These are phyloP conservation scores for Pisolithus tinctorius DNA, from an alignment of 768 basidiomycete species.

Conservation along the genomic window DNA sequence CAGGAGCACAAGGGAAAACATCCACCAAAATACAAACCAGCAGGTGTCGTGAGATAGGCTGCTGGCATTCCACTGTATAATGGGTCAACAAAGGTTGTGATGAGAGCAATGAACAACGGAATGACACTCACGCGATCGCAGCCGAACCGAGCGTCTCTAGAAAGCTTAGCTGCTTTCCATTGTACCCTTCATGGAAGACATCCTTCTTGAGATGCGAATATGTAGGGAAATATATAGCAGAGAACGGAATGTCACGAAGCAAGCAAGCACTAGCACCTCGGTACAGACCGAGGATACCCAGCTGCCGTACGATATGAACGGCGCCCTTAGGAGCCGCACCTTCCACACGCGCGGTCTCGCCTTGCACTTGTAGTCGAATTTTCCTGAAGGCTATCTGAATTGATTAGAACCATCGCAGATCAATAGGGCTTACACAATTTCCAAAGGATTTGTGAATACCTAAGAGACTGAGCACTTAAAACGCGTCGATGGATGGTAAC, in stretches of 20 bases:
- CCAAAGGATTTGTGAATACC: slow-evolving; percentile 96
- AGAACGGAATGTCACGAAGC: slow-evolving; percentile 94
- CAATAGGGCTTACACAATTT: slow-evolving; percentile 69
- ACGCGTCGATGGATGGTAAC: slow-evolving; percentile 2
- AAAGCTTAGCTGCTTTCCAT: slow-evolving; percentile 89
- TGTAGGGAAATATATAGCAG: slow-evolving; percentile 85
- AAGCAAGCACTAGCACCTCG: slow-evolving; percentile 90
- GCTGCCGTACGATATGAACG: slow-evolving; percentile 84
- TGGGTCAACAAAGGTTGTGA: slow-evolving; percentile 20
- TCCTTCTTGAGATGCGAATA: slow-evolving; percentile 91
- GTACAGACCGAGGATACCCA: slow-evolving; percentile 91
- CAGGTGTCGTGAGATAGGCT: slow-evolving; percentile 88
- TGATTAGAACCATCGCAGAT: neutral
- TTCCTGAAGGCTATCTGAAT: slow-evolving; percentile 45
- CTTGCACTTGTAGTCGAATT: slow-evolving; percentile 93
- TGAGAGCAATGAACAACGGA: slow-evolving; percentile 7
- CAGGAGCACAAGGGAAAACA: slow-evolving; percentile 2
- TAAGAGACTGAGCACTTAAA: slow-evolving; percentile 27
- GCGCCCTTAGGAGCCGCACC: slow-evolving; percentile 81
- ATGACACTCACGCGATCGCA: slow-evolving; percentile 62
- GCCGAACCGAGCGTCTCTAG: slow-evolving; percentile 82
- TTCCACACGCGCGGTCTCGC: slow-evolving; percentile 85
- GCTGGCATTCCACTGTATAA: slow-evolving; percentile 89
- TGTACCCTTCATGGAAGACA: slow-evolving; percentile 91
- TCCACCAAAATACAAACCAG: slow-evolving; percentile 44